Evolutionary conservation across 306 rosid species (phyloP).

Genomic region (Cucumis melo): DNA sequence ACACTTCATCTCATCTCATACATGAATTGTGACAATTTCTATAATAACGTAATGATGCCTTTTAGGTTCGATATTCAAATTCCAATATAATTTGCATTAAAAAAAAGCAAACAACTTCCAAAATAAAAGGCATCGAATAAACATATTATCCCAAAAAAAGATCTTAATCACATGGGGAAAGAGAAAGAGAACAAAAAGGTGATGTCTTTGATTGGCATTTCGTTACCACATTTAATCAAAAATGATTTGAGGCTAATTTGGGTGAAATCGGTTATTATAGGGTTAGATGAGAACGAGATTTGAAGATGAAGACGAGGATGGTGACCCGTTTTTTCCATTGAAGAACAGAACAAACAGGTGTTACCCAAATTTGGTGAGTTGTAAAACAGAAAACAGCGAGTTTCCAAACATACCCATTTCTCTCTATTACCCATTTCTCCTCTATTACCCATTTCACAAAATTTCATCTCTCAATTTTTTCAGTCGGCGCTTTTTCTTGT

Average conservation of each 20-base stretch:
- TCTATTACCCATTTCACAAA: background rate
- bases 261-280: background rate
- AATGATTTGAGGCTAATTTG: background rate
- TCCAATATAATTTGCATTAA: too few species aligned
- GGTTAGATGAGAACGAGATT: background rate
- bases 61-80: too few species aligned
- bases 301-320: background rate
- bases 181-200: background rate
- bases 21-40: too few species aligned
- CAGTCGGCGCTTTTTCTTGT: background rate
- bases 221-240: background rate
- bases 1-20: too few species aligned
- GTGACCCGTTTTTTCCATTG: background rate
- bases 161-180: background rate
- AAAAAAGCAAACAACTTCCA: background rate
- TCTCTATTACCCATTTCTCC: background rate
- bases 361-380: slow-evolving; percentile 1
- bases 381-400: slow-evolving; percentile 7
- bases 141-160: background rate
- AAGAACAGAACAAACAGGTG: background rate
- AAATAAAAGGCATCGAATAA: background rate
- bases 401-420: background rate
- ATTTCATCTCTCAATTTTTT: background rate
- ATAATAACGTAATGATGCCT: too few species aligned
- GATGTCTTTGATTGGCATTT: background rate